Evolutionary conservation across 805 yeast genomes (phyloP).

Genomic region (Spathaspora gorwiae): DNA sequence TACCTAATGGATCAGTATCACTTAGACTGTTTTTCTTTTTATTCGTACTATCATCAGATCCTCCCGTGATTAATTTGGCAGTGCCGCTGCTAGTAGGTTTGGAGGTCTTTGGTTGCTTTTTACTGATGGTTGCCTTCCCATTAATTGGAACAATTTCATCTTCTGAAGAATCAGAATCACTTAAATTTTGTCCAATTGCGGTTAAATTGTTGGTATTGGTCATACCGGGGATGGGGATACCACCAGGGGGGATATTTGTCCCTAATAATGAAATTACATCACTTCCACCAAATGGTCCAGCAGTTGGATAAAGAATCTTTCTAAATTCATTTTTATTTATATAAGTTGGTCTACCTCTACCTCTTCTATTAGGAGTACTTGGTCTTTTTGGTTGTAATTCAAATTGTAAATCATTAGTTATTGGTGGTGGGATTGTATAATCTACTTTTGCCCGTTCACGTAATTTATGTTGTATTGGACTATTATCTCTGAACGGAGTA

Average conservation of each 20-base stretch:
- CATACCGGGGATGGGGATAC: slow-evolving; percentile 34
- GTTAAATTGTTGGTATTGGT: slow-evolving; percentile 15
- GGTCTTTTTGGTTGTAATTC: slow-evolving; percentile 13
- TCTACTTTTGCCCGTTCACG: slow-evolving; percentile 60
- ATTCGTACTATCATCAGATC: slow-evolving; percentile 37
- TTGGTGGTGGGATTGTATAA: slow-evolving; percentile 81
- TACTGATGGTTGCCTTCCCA: slow-evolving; percentile 36
- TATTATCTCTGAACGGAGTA: slow-evolving; percentile 46
- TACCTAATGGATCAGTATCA: slow-evolving; percentile 91
- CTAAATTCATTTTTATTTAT: slow-evolving; percentile 44
- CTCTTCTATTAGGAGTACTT: slow-evolving; percentile 15
- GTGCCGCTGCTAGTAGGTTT: slow-evolving; percentile 14
- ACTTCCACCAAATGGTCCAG: slow-evolving; percentile 97
- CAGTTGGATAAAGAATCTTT: slow-evolving; percentile 81
- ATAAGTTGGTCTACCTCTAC: slow-evolving; percentile 37
- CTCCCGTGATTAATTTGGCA: slow-evolving; percentile 30
- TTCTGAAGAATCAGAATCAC: slow-evolving; percentile 60
- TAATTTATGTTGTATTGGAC: slow-evolving; percentile 39
- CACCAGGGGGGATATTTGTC: slow-evolving; percentile 51
- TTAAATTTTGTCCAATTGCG: slow-evolving; percentile 31
- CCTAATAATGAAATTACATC: slow-evolving; percentile 86
- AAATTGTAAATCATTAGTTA: slow-evolving; percentile 40
- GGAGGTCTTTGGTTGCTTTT: slow-evolving; percentile 17
- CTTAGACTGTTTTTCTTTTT: slow-evolving; percentile 59
- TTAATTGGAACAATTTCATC: slow-evolving; percentile 49